Evolutionary conservation across 2,329 filamentous ascomycete species (phyloP), one percentile per base, ranked within the genome.

Genomic region (Stachybotrys elegans): DNA sequence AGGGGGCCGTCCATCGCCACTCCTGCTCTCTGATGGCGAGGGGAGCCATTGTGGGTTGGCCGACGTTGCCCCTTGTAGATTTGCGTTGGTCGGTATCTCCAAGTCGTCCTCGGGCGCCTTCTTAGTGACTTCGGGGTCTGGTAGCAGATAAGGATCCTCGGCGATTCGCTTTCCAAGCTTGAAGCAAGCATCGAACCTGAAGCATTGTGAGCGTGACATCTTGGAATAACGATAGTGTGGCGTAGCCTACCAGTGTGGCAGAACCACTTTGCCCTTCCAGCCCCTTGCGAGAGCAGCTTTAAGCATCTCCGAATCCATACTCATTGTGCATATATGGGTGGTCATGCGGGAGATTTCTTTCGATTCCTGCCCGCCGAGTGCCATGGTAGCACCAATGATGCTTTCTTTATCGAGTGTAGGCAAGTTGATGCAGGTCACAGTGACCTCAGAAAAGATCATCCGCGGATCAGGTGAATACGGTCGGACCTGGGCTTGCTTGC

Each of bases 101-200:
- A 85, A 66, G 4, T 72, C 67, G 40, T 79, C 76, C 47, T 82
- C 73, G 17, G 78, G 68, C 6, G 71, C 68, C 35, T 71, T 72
- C 31, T 71, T 74, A n/a, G 95, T 70, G 25, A 95, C 86, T 51
- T 94, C 88, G 2, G 93, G 87, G 51, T 97, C 75, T 2, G 93
- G 93, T 2, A 97, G 75, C 17, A 80, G 69, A 59, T 98, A 98
- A 1, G 93, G 93, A 6, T 73, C 70, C 62, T 98, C 93, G 54
- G 88, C 86, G 54, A 98, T 96, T 47, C 88, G 83, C 64, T 89
- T 91, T 40, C 92, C 91, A 22, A 98, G 79, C 65, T 88, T 93
- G 53, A 98, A 79, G 66, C 93, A 98, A 61, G 96, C 92, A 55
- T 97, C 92, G 59, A 98, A 96, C 90, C 87, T 91, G 14, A 0